Conservation (phyloP, 2,329 filamentous ascomycete species). For the Fusarium haematococcum region DNA sequence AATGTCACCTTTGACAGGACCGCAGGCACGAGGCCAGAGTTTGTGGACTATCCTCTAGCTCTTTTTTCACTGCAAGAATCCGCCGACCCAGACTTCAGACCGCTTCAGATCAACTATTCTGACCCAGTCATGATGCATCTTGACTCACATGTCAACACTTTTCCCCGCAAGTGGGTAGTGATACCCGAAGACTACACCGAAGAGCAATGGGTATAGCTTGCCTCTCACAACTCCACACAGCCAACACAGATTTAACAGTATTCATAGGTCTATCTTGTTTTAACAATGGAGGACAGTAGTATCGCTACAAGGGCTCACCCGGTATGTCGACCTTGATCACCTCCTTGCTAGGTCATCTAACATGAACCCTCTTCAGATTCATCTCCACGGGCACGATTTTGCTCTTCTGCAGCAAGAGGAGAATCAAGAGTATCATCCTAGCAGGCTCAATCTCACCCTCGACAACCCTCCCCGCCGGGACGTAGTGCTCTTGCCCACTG, state of each 20-base stretch:
- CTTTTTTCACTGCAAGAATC: slow-evolving; percentile 23
- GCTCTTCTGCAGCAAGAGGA: slow-evolving; percentile 33
- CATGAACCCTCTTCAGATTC: slow-evolving; percentile 18
- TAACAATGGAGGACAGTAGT: slow-evolving; percentile 23
- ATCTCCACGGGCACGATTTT: slow-evolving; percentile 42
- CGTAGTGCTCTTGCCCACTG: slow-evolving; percentile 57
- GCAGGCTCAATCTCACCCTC: slow-evolving; percentile 25
- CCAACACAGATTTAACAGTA: not conserved
- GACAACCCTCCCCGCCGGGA: slow-evolving; percentile 64
- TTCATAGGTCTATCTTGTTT: slow-evolving; percentile 26
- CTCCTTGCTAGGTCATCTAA: not conserved
- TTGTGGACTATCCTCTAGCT: slow-evolving; percentile 26
- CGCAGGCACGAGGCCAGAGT: not conserved
- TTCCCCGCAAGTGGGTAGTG: slow-evolving; percentile 31
- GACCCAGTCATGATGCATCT: slow-evolving; percentile 33
- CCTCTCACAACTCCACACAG: accelerated
- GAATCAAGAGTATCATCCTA: slow-evolving; percentile 12
- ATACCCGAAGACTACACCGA: slow-evolving; percentile 35
- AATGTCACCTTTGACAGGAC: slow-evolving; percentile 24
- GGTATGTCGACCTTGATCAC: slow-evolving; percentile 6
- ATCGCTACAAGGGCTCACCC: slow-evolving; percentile 23
- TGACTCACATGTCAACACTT: not conserved
- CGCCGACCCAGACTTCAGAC: slow-evolving; percentile 7
- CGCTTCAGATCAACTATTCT: slow-evolving; percentile 33
- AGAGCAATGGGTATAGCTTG: slow-evolving; percentile 26